Evolutionary conservation across 2,329 filamentous ascomycete species (phyloP), one percentile per base, ranked within the genome.

Genomic region (Clonostachys rhizophaga): DNA sequence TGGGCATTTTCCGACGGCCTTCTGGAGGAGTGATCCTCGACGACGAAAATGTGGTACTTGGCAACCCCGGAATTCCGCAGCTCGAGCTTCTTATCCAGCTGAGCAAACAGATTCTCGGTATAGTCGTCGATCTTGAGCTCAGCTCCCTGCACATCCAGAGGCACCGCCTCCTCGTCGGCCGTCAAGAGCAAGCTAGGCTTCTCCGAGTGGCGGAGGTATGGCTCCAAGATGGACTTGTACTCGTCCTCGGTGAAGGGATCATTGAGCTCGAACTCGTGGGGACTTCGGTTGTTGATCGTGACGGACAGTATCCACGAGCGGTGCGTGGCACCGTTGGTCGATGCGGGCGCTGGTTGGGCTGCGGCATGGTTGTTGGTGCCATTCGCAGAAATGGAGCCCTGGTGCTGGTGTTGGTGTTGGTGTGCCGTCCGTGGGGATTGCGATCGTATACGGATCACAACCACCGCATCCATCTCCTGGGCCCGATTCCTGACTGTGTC

Each of bases 181-280:
- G 50, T 45, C 40, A 54, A 47, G 39, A 43, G 46, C 53, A 53
- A 55, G n/a, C 45, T 51, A 17, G 52, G 52, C 6, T 49, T 45
- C 40, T 58, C 58, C 16, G 56, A 55, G 44, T 50, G 54, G 16
- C 51, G 54, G n/a, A 60, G 52, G 41, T 61, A 59, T 30, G 51
- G 40, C 45, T 61, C 58, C 35, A 61, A 55, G 43, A 61, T 46
- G 35, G 49, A 43, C 14, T 48, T 52, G 40, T 61, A 61, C 34
- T 61, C 51, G n/a, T 35, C 42, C 40, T 55, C 54, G 20, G 51
- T 40, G 18, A 61, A 58, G 6, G 58, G 58, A 42, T 61, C 58
- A 36, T 48, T 44, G 12, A 61, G 56, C 40, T 46, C 47, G 6
- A 45, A 24, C 24, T n/a, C 36, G 9, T 30, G 43, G 13, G 51